A percentile compares a stretch with the other conserved stretches of the same genome.
These are phyloP conservation scores for Syncephalastrum contaminatum DNA, from an alignment of 371 early-diverging fungal species.

Conservation along the genomic window DNA sequence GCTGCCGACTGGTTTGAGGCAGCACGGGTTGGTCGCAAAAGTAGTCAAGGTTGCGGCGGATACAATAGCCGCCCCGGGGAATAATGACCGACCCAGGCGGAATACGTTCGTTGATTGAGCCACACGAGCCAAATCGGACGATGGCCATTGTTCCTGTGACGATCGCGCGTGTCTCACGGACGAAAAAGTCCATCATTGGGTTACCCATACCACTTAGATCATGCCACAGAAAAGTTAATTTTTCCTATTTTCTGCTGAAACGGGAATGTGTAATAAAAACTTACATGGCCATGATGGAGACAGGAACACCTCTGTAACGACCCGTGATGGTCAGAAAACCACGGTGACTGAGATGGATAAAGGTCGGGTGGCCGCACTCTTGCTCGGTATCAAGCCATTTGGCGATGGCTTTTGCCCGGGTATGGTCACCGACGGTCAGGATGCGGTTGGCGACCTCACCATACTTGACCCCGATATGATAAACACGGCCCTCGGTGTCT, in stretches of 20 bases:
- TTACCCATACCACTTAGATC: slow-evolving; percentile 67
- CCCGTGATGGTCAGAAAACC: slow-evolving; percentile 95
- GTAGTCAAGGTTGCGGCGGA: slow-evolving; percentile 79
- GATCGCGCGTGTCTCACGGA: slow-evolving; percentile 87
- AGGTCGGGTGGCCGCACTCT: slow-evolving; percentile 46
- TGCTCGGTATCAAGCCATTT: slow-evolving; percentile 59
- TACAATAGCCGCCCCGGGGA: slow-evolving; percentile 69
- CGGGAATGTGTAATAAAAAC: slow-evolving; percentile 3
- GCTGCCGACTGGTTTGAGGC: slow-evolving; percentile 29
- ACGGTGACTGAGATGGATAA: slow-evolving; percentile 69
- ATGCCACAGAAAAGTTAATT: background rate
- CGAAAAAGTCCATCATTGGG: slow-evolving; percentile 93
- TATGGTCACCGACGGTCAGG: slow-evolving; percentile 91
- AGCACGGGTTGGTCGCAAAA: slow-evolving; percentile 49
- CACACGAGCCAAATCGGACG: slow-evolving; percentile 91
- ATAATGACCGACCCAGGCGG: slow-evolving; percentile 75
- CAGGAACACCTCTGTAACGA: slow-evolving; percentile 73
- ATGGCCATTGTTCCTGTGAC: slow-evolving; percentile 82
- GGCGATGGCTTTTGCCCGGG: slow-evolving; percentile 74
- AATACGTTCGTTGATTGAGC: slow-evolving; percentile 64
- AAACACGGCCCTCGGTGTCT: slow-evolving; percentile 79
- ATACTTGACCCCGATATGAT: slow-evolving; percentile 80
- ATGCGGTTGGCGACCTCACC: slow-evolving; percentile 92
- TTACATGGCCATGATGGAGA: slow-evolving; percentile 87
- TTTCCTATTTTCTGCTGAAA: background rate